Conservation (phyloP, 2,329 filamentous ascomycete species). For the Bisporella sp. region DNA sequence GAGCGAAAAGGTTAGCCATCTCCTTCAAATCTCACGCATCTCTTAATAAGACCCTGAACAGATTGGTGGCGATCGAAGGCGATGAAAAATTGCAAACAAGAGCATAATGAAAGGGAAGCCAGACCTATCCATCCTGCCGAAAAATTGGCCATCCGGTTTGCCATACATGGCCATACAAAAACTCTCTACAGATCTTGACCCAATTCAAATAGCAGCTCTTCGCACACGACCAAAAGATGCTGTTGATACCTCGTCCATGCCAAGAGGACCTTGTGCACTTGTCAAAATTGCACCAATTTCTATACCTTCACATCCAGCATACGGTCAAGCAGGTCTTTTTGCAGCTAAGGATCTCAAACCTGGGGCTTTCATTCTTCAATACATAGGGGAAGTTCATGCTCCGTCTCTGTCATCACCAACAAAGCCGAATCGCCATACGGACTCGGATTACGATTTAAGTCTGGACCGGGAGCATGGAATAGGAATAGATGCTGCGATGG, state of each 20-base stretch:
- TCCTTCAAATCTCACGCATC: no score
- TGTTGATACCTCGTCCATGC: constrained; percentile 28
- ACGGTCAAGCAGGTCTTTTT: constrained; percentile 53
- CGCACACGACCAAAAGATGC: constrained; percentile 18
- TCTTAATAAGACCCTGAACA: no score
- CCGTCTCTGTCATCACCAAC: not conserved
- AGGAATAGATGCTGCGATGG: constrained; percentile 51
- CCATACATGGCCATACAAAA: constrained; percentile 44
- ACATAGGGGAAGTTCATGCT: constrained; percentile 53
- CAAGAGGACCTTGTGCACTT: constrained; percentile 38
- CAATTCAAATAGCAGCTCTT: constrained; percentile 13
- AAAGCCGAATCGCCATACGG: constrained; percentile 27
- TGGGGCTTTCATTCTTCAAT: constrained; percentile 52
- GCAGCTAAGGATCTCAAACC: constrained; percentile 46
- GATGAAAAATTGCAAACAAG: no score
- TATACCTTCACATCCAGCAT: constrained; percentile 46
- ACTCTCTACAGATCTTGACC: constrained; percentile 35
- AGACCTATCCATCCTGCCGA: constrained; percentile 28
- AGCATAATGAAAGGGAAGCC: constrained; percentile 5
- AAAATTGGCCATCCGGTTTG: constrained; percentile 50
- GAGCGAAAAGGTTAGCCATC: no score
- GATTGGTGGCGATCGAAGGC: no score
- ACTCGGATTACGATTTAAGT: constrained; percentile 58
- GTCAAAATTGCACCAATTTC: constrained; percentile 49
- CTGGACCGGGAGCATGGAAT: constrained; percentile 49